Evolutionary conservation across 345 rosid species (phyloP).

Genomic region (sweet orange (Citrus sinensis)): DNA sequence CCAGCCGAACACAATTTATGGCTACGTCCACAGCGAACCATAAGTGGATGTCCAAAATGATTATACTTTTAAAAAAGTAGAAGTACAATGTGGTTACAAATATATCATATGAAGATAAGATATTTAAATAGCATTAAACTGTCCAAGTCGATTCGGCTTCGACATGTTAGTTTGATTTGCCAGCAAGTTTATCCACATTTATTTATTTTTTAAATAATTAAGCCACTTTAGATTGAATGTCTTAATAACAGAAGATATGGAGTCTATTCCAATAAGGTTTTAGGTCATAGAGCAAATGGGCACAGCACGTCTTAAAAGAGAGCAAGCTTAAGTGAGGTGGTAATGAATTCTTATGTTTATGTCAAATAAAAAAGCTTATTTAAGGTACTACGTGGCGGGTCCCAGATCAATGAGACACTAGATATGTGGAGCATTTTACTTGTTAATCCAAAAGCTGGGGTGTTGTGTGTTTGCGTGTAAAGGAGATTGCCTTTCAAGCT

Average conservation of each 20-base stretch:
- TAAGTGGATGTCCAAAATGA: background rate
- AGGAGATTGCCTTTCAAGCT: slow-evolving; percentile 24
- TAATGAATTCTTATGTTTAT: too few species aligned
- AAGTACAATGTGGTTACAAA: too few species aligned
- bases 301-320: background rate
- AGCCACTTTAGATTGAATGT: background rate
- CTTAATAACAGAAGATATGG: background rate
- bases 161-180: background rate
- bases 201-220: too few species aligned
- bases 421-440: slow-evolving; percentile 17
- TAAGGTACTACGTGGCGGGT: slow-evolving; percentile 6
- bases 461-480: background rate
- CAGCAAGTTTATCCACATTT: background rate
- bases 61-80: background rate
- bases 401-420: slow-evolving; percentile 14
- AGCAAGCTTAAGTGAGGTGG: background rate
- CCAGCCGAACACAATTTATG: too few species aligned
- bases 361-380: too few species aligned
- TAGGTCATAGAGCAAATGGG: background rate
- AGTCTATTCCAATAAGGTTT: background rate
- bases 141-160: background rate
- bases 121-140: too few species aligned
- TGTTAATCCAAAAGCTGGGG: background rate
- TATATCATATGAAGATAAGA: background rate
- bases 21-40: too few species aligned